Percentiles rank a stretch among this genome's conserved stretches.
phyloP scores from a whole-genome alignment of 2,329 filamentous ascomycete genomes.

The Pezicula neosporulosa region DNA sequence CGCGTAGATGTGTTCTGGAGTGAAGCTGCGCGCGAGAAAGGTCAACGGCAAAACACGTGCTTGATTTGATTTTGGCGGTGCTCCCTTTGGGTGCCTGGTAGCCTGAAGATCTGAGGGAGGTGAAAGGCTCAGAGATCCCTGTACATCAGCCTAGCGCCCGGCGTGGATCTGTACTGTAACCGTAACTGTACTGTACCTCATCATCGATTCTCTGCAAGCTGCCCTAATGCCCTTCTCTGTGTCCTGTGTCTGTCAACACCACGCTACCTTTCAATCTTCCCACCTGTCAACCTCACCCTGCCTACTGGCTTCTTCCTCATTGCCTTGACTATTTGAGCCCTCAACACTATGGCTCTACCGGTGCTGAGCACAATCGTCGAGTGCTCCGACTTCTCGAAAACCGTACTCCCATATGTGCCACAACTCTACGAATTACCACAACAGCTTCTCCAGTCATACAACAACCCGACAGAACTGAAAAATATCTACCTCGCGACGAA shows the following conservation, averaged over 20 bases:
- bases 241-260: neutral
- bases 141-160: neutral
- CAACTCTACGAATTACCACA: constrained; percentile 69
- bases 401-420: constrained; percentile 70
- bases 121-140: neutral
- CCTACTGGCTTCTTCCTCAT: neutral
- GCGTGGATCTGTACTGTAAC: neutral
- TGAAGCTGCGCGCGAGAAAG: neutral
- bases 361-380: constrained; percentile 67
- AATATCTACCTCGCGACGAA: constrained; percentile 82
- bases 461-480: constrained; percentile 58
- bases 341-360: constrained; percentile 45
- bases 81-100: no score
- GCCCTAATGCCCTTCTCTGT: neutral
- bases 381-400: constrained; percentile 71
- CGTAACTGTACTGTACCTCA: no score
- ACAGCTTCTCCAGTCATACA: constrained; percentile 56
- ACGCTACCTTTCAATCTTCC: neutral
- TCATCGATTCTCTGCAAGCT: neutral
- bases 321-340: no score
- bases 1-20: neutral
- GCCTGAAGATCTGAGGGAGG: no score
- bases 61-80: no score
- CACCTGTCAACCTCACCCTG: neutral
- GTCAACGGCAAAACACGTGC: no score